Evolutionary conservation across 2,329 filamentous ascomycete species (phyloP).

Genomic region (Whalleya microplaca): DNA sequence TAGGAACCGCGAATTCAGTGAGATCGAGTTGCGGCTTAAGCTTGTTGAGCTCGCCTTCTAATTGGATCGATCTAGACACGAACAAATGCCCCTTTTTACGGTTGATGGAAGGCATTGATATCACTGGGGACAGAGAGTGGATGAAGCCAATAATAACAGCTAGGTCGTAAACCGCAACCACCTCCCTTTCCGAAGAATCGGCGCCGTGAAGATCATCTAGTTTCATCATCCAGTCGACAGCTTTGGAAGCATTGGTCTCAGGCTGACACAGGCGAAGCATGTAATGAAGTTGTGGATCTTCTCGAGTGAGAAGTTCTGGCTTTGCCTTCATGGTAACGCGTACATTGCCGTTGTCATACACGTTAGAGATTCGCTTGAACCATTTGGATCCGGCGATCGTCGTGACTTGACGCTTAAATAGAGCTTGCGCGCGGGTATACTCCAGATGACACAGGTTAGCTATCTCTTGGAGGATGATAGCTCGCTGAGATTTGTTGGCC

Average conservation of each 20-base stretch:
- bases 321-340: slow-evolving; percentile 46
- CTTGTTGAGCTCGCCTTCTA: slow-evolving; percentile 44
- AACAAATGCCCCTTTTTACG: slow-evolving; percentile 47
- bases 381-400: slow-evolving; percentile 40
- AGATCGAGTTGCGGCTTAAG: slow-evolving; percentile 46
- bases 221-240: slow-evolving; percentile 46
- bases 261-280: slow-evolving; percentile 49
- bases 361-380: slow-evolving; percentile 46
- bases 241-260: slow-evolving; percentile 39
- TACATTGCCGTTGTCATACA: slow-evolving; percentile 41
- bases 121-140: slow-evolving; percentile 39
- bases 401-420: slow-evolving; percentile 47
- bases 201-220: slow-evolving; percentile 42
- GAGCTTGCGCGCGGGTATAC: slow-evolving; percentile 42
- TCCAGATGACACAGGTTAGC: slow-evolving; percentile 50
- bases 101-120: slow-evolving; percentile 43
- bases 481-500: slow-evolving; percentile 36
- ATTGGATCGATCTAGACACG: slow-evolving; percentile 33
- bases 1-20: slow-evolving; percentile 43
- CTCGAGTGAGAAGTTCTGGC: slow-evolving; percentile 42
- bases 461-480: slow-evolving; percentile 49
- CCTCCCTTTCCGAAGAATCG: slow-evolving; percentile 40
- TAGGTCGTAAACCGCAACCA: slow-evolving; percentile 41
- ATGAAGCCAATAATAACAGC: slow-evolving; percentile 44
- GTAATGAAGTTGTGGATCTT: slow-evolving; percentile 47